phyloP scores from a whole-genome alignment of 176 grass and related monocot genomes.

The Cymbopogon citratus region DNA sequence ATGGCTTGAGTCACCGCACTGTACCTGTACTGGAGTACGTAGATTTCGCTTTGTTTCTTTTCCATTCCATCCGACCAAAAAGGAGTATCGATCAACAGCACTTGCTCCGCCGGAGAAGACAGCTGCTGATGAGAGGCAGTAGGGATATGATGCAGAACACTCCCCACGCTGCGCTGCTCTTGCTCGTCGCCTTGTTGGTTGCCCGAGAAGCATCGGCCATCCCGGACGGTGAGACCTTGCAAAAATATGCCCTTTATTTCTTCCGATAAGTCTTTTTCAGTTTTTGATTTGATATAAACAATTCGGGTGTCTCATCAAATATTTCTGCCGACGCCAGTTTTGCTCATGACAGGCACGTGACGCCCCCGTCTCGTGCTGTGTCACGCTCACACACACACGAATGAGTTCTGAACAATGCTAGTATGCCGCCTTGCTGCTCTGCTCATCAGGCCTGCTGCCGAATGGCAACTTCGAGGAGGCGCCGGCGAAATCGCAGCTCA shows the following conservation, averaged over 20 bases:
- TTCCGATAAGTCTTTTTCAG: neutral
- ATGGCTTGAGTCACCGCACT: neutral
- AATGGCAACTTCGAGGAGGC: conserved; percentile 51
- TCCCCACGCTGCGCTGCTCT: neutral
- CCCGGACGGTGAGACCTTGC: conserved; percentile 23
- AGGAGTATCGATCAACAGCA: neutral
- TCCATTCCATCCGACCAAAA: neutral
- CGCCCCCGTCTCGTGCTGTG: no score
- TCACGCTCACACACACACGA: no score
- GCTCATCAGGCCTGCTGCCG: conserved; percentile 35
- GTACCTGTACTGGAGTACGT: neutral
- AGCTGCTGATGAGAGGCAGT: no score
- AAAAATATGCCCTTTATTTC: neutral
- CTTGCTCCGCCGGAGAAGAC: neutral
- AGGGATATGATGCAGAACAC: neutral
- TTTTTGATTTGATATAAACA: neutral
- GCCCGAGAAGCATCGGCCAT: neutral
- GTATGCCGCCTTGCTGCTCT: neutral
- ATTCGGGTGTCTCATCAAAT: neutral
- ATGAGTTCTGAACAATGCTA: neutral
- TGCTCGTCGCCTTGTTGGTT: neutral
- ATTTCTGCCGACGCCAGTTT: neutral
- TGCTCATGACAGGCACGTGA: no score
- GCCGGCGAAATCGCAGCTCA: conserved; percentile 25
- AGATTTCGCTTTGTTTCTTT: neutral